Percentiles rank a stretch among this genome's conserved stretches.
These are phyloP conservation scores for Exophiala spinifera DNA, from an alignment of 2,329 filamentous ascomycete species.

Conservation along the genomic window DNA sequence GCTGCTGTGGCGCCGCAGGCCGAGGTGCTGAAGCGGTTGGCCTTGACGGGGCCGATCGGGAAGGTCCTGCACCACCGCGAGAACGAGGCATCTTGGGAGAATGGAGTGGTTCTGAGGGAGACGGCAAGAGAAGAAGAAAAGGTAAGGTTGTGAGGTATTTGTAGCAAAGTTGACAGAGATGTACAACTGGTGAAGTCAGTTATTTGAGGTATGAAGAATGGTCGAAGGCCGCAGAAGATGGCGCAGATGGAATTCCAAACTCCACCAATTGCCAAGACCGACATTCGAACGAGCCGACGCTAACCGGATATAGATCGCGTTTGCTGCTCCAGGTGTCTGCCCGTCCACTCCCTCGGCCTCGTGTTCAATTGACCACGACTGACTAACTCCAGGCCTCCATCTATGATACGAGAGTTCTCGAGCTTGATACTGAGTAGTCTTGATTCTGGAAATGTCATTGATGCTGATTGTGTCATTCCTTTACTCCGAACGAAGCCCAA, in stretches of 20 bases:
- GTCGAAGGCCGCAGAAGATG: background rate
- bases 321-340: background rate
- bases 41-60: constrained; percentile 58
- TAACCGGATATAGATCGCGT: too few species aligned
- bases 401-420: too few species aligned
- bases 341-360: background rate
- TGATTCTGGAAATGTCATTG: too few species aligned
- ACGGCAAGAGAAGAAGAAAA: background rate
- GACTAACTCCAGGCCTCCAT: too few species aligned
- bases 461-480: too few species aligned
- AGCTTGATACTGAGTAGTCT: background rate
- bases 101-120: background rate
- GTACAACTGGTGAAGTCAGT: too few species aligned
- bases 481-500: too few species aligned
- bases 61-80: constrained; percentile 55
- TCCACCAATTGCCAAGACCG: background rate
- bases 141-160: background rate
- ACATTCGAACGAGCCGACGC: too few species aligned
- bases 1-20: constrained; percentile 34
- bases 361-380: background rate
- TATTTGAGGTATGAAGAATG: background rate
- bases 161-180: too few species aligned
- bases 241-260: background rate
- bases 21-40: constrained; percentile 53
- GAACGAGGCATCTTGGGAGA: constrained; percentile 68